Base-by-base conservation (phyloP, 1,284 basidiomycete species). In the Cystobasidium sp. region DNA sequence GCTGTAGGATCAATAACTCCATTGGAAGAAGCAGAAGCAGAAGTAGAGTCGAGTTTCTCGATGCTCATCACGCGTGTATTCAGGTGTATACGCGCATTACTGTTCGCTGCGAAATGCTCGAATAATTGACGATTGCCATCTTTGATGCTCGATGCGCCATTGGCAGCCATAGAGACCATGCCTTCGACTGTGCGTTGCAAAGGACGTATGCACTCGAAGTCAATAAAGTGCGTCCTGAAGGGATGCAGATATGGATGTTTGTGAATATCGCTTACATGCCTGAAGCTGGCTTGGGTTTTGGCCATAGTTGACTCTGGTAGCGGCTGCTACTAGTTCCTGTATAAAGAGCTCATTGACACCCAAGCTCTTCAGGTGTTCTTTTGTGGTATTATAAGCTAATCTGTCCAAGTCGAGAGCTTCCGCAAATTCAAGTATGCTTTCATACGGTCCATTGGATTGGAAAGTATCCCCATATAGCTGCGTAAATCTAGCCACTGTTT, bases 121-220 rank as follows among this genome's bases (percentile, higher is more conserved):
- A 98, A 98, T 55, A 98, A 86, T 78, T 87, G 87, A 82, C 87
- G 92, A 83, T 98, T 97, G 1, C 96, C 96, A 1, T 91, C 90
- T 75, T 85, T 83, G 62, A 97, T 87, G 16, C 86, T 85, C 0
- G 84, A 84, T 0, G 92, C 92, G 6, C 89, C 89, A 0, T 81
- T 84, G 0, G 93, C 86, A 1, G 92, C 92, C 82, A 97, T 85
- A 8, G 90, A 90, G 70, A 86, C 86, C 18, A 88, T 82, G 0
- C 90, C 91, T 66, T 88, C 93, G 22, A 98, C 84, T 0, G 88
- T 92, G 79, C 47, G 20, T 51, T 5, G 39, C 24, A 37, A 37
- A 44, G 16, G 39, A 43, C 39, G n/a, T 22, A 43, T 10, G 43
- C 9, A 43, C 22, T 44, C 1, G 12, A 8, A 18, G 20, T 63